phyloP scores from a whole-genome alignment of 2,329 filamentous ascomycete genomes.

The Colletotrichum noveboracense region DNA sequence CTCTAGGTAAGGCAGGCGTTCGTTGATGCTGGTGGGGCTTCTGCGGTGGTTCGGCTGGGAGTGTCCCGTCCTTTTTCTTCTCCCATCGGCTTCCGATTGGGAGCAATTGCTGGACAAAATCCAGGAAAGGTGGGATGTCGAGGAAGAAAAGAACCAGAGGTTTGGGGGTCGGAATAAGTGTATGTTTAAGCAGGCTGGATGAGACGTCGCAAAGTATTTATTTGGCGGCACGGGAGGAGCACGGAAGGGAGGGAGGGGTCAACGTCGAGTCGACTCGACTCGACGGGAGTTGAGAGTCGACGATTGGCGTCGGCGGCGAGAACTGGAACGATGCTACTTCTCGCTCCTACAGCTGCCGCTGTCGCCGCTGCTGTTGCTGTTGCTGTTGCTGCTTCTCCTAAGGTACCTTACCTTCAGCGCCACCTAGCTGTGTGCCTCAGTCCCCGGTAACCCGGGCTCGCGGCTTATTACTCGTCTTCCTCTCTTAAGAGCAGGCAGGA shows the following conservation, averaged over 20 bases:
- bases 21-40: slow-evolving; percentile 5
- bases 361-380: not conserved
- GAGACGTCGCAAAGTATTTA: slow-evolving; percentile 20
- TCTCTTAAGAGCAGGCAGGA: not conserved
- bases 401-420: not conserved
- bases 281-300: not conserved
- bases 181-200: slow-evolving; percentile 11
- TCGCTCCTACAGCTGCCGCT: not conserved
- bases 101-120: not conserved
- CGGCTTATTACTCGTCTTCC: not conserved
- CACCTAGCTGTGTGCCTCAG: not conserved
- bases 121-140: not conserved
- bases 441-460: not conserved
- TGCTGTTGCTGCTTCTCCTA: not conserved
- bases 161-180: not conserved
- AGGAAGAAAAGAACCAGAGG: not conserved
- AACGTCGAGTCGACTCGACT: not conserved
- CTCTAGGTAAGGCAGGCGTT: not conserved
- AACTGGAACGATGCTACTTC: not conserved
- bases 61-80: not conserved
- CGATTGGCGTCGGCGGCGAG: not conserved
- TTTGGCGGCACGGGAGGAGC: not conserved
- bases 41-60: not conserved
- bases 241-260: not conserved
- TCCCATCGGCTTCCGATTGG: not conserved